Conservation (phyloP, 2,329 filamentous ascomycete species). For the Colletotrichum sp. region DNA sequence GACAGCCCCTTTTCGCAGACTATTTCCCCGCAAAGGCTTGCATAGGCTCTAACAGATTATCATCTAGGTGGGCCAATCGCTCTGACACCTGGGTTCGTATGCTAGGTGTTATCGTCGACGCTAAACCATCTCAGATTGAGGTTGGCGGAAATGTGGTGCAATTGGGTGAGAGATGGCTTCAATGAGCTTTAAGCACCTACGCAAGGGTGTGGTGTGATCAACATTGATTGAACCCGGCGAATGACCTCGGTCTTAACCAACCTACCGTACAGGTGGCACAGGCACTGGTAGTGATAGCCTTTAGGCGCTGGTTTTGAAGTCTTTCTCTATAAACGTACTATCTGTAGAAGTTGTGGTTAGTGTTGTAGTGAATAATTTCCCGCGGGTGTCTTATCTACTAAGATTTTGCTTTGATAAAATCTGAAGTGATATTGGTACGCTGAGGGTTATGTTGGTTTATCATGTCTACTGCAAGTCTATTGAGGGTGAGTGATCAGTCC, state of each 20-base stretch:
- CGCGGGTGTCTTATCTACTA: background rate
- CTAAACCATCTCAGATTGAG: background rate
- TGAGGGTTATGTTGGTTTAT: background rate
- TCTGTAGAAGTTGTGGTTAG: background rate
- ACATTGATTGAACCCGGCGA: background rate
- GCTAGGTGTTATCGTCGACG: background rate
- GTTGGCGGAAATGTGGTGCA: background rate
- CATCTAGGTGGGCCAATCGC: background rate
- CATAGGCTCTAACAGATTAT: background rate
- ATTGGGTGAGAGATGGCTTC: background rate
- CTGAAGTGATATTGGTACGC: background rate
- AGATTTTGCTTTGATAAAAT: background rate
- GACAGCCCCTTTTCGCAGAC: background rate
- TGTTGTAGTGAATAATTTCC: background rate
- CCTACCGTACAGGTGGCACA: background rate
- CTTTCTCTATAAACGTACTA: background rate
- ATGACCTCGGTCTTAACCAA: background rate
- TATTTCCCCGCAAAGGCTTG: background rate
- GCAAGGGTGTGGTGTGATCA: background rate
- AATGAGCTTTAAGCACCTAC: background rate
- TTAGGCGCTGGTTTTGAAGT: background rate
- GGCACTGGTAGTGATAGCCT: background rate
- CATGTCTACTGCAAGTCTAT: background rate
- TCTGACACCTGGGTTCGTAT: background rate
- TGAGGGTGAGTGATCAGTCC: background rate